Base-by-base conservation (phyloP, 208 protist genomes). In the Crithidia thermophila region DNA sequence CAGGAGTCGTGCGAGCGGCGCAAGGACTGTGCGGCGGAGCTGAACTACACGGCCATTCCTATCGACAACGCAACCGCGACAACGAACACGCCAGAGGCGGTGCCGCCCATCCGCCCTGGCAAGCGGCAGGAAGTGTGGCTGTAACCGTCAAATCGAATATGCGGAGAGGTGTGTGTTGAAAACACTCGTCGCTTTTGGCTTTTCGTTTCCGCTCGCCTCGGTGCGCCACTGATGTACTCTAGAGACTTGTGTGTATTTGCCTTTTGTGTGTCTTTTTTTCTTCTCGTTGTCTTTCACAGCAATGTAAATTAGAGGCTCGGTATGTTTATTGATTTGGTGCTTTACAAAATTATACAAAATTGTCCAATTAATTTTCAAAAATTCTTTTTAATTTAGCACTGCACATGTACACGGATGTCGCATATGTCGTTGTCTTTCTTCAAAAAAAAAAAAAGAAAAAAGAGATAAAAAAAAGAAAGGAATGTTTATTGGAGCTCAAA, bases 21-120 rank as follows among this genome's bases (percentile, higher is more conserved):
- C 8, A 58, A 55, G 27, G 8, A 43, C 37, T 56, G 45, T 13
- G 59, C 59, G 6, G 67, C 34, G 33, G 0, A 47, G 18, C 23
- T 43, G 20, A 42, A 36, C 52, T 61, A 67, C 47, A 62, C 67
- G 5, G 62, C 59, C 1, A 43, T 74, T 10, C 59, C 67, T 16
- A 25, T 9, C 13, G 67, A 74, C 59, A 67, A 74, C 59, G 67
- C 67, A 3, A 74, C 67, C 14, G 67, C 67, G 27, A 66, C 51
- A 23, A 65, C 31, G 4, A 74, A 74, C 51, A 10, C 46, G 20
- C 10, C 46, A 13, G 56, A 45, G 28, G 3, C 34, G 0, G 40
- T 59, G 18, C 31, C 23, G 42, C 67, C 58, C 16, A 34, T 67
- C 16, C 67, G 34, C 25, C 30, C 53, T n/a, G 59, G 67, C 14